phyloP scores from a whole-genome alignment of 1,139 yeast genomes.

The Tardiomyces digboiensis region DNA sequence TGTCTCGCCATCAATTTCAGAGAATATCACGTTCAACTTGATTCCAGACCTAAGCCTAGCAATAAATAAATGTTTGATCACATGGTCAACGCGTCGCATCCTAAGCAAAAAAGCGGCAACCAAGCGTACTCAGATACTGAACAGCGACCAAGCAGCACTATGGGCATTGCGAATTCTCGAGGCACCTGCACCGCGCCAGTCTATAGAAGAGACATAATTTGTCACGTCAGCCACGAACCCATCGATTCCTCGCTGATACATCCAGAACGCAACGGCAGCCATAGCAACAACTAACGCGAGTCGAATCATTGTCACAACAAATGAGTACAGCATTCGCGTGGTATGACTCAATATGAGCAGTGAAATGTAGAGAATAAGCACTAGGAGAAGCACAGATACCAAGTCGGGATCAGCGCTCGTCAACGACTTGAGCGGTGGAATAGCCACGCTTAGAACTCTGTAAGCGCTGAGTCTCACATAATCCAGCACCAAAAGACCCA shows the following conservation, averaged over 20 bases:
- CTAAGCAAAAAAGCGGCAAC: too few relatives aligned
- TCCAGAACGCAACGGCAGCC: constrained; percentile 13
- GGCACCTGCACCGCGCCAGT: neutral
- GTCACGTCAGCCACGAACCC: constrained; percentile 12
- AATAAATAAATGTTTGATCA: neutral
- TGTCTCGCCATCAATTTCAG: too few relatives aligned
- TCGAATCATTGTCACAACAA: constrained; percentile 16
- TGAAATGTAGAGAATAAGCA: constrained; percentile 20
- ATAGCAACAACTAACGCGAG: constrained; percentile 13
- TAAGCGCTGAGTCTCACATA: constrained; percentile 2
- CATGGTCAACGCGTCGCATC: neutral
- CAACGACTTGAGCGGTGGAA: constrained; percentile 5
- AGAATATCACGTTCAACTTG: too few relatives aligned
- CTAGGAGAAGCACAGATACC: constrained; percentile 14
- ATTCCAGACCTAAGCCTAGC: too few relatives aligned
- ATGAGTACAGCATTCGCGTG: constrained; percentile 19
- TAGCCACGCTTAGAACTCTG: constrained; percentile 4
- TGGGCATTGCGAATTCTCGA: neutral
- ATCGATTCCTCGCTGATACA: constrained; percentile 17
- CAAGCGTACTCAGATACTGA: neutral
- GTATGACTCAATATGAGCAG: constrained; percentile 20
- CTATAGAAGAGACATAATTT: neutral
- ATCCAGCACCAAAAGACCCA: constrained; percentile 5
- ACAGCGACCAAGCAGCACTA: neutral
- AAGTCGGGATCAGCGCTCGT: constrained; percentile 15